Base-by-base conservation (phyloP, 305 asterid genomes). In the Fraxinus platypoda region DNA sequence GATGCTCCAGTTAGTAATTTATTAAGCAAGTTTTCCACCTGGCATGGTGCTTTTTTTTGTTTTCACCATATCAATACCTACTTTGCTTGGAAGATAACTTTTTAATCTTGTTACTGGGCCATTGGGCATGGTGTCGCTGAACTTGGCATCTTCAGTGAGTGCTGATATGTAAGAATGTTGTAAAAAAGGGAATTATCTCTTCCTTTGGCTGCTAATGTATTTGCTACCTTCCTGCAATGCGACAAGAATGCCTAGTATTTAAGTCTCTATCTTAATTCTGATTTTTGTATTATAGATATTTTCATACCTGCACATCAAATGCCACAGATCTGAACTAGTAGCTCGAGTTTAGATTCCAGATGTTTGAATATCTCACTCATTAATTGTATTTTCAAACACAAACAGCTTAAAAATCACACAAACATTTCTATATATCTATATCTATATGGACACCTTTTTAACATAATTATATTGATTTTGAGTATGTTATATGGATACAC, bases 331-430 rank as follows among this genome's bases (percentile, higher is more conserved):
- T 35, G 83, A 78, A 76, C 71, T 76, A 71, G n/a, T 71, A 33
- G 76, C 76, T 71, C 1, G 26, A 71, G 76, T 17, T 17, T 71
- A 71, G 37, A n/a, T 30, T 31, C 76, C 26, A 75, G 82, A 64
- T 83, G 62, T 34, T 70, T 74, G 37, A 49, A 79, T 52, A 2
- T 52, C 34, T 80, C 66, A 62, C 59, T 70, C 19, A 38, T 80
- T 80, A 82, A 79, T 49, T 80, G n/a, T 52, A 59, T n/a, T 8
- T 30, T 12, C 80, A 52, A 43, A 41, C 80, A 46, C 52, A 81
- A 59, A 28, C 71, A 34, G 54, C 68, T 38, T 83, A 80, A 33
- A 49, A 38, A 81, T 81, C 73, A 74, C 72, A 21, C 35, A 70
- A 13, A 28, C 76, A 25, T 17, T 35, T 19, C 12, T 71, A 9